These are phyloP conservation scores for Pyrenochaeta sp. DNA, from an alignment of 2,329 filamentous ascomycete species.

Conservation along the genomic window DNA sequence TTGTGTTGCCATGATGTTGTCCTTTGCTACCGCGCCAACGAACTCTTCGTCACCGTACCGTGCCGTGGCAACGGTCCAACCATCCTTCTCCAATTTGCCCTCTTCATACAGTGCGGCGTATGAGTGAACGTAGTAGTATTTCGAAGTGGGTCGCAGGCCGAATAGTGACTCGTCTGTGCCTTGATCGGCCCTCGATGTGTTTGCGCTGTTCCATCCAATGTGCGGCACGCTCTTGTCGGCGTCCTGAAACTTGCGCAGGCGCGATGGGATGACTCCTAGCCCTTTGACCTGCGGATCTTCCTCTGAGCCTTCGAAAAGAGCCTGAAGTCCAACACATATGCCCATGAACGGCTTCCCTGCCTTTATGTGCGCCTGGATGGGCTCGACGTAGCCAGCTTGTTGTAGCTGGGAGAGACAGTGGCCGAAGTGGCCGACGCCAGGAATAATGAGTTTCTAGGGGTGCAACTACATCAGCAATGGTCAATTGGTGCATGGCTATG, in stretches of 20 bases:
- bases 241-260: conserved; percentile 79
- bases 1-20: conserved; percentile 88
- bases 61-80: conserved; percentile 92
- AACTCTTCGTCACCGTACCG: conserved; percentile 89
- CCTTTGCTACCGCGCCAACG: conserved; percentile 85
- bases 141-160: conserved; percentile 79
- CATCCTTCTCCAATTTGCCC: conserved; percentile 77
- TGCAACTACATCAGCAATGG: conserved; percentile 41
- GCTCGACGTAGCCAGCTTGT: conserved; percentile 81
- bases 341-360: conserved; percentile 98
- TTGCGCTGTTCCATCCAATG: conserved; percentile 97
- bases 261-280: conserved; percentile 75
- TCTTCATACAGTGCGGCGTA: conserved; percentile 81
- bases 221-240: conserved; percentile 90
- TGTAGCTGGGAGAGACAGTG: conserved; percentile 89
- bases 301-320: conserved; percentile 83
- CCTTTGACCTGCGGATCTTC: conserved; percentile 78
- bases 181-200: conserved; percentile 59
- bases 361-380: conserved; percentile 81
- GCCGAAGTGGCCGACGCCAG: conserved; percentile 96
- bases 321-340: conserved; percentile 94
- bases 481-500: conserved; percentile 41
- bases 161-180: conserved; percentile 68
- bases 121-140: conserved; percentile 99
- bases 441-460: conserved; percentile 85